Evolutionary conservation across 2,329 filamentous ascomycete species (phyloP), one percentile per base, ranked within the genome.

Genomic region (Paracoccidioides lutzii): DNA sequence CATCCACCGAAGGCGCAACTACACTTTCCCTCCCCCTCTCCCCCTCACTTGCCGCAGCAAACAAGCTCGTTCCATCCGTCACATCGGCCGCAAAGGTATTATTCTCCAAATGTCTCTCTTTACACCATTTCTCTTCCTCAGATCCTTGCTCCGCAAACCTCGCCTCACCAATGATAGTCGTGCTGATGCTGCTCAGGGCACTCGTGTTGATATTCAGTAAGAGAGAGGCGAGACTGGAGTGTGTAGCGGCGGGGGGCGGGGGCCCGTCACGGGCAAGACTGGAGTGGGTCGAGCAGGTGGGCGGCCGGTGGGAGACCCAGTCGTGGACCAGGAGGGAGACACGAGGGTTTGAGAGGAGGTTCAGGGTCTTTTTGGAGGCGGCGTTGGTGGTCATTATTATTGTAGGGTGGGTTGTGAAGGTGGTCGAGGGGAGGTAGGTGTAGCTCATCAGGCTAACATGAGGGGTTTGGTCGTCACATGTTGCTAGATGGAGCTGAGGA

Each of bases 361-460:
- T 95, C 63, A 83, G 80, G 1, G 85, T 85, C 62, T 85, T 82
- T 40, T 80, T 72, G 3, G 84, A 81, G 64, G 85, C 85, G 28
- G 87, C 81, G 64, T 90, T 83, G 3, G 86, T 94, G 55, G 93
- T 97, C 87, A 91, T 90, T 77, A 97, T 86, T 67, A 97, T 94
- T 60, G 90, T 86, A n/a, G 85, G 60, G 90, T 86, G 15, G 89
- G 85, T n/a, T 42, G 81, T 79, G 71, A 83, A 85, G 42, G 83
- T 84, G 14, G 87, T 88, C 5, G 79, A 83, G 42, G 90, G 86
- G 28, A 98, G 85, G 74, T 96, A 97, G 67, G 93, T 97, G 76
- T 97, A 97, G 77, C 95, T 96, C 93, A 98, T 98, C 61, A 98
- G 82, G 41, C 90, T 94, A 62, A 97, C 88, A 70, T 97, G 89